Evolutionary conservation across 495 filamentous ascomycete genomes (phyloP), one percentile per base, ranked within the genome.

Genomic region (Cenococcum geophilum): DNA sequence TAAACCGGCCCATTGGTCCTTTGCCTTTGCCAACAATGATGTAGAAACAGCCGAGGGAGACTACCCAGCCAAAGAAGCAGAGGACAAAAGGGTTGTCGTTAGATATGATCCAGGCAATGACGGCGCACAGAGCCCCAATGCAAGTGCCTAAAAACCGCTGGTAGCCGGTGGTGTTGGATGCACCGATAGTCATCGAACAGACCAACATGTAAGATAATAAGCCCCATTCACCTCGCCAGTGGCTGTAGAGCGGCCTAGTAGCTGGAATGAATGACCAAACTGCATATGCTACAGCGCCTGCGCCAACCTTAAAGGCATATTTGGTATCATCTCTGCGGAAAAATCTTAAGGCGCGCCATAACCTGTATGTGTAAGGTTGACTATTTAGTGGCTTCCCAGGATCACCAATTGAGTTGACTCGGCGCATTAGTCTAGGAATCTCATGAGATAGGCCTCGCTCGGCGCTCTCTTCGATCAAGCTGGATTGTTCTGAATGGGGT

Each of bases 151-250:
- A 74, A 66, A 97, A 93, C 61, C 93, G 85, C 57, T 89, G 80
- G 74, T 80, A 83, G 4, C 90, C 91, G 5, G 92, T 95, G 20
- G 91, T 95, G 67, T 97, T 98, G 14, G 90, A 89, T 20, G 92
- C 89, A 10, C 93, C 93, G 43, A 96, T 90, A 0, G 92, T 97
- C 92, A 97, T 97, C 5, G 89, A 88, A 72, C 92, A 96, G 18
- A 98, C 93, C 57, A 97, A 81, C 93, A 98, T 98, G 76, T 96
- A 98, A 0, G 92, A 96, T 40, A 97, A 72, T 1, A 97, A 77
- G 12, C 92, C 93, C 93, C 93, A 98, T 79, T 98, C 93, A 0
- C 92, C 93, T 66, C 92, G 79, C 91, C 92, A 98, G 64, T 87
- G 88, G 21, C 82, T 79, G 68, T 96, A 98, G 48, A 86, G 78